Evolutionary conservation across 1,284 basidiomycete genomes (phyloP).

Genomic region (Ustanciosporium gigantosporum): DNA sequence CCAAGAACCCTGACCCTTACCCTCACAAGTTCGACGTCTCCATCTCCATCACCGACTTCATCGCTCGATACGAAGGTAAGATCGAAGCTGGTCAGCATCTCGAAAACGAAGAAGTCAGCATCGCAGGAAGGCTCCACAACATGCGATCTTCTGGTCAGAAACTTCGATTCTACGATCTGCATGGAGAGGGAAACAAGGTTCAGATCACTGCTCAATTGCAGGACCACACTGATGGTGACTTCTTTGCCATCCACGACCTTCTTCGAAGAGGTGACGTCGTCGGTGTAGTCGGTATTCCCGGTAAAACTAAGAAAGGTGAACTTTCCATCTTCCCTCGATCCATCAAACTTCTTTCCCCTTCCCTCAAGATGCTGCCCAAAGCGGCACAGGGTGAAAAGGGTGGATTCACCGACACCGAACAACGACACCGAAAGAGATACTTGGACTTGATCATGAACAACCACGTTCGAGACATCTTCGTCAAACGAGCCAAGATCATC

Average conservation of each 20-base stretch:
- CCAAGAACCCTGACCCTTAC: constrained; percentile 82
- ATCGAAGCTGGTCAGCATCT: constrained; percentile 53
- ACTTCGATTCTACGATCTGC: constrained; percentile 92
- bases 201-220: constrained; percentile 92
- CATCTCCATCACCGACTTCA: constrained; percentile 76
- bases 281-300: constrained; percentile 84
- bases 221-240: constrained; percentile 68
- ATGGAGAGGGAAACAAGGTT: constrained; percentile 87
- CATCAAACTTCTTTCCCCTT: constrained; percentile 89
- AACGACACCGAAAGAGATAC: constrained; percentile 97
- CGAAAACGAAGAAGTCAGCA: constrained; percentile 63
- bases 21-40: constrained; percentile 98
- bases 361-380: constrained; percentile 84
- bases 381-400: constrained; percentile 66
- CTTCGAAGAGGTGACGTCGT: constrained; percentile 96
- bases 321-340: constrained; percentile 82
- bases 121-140: constrained; percentile 90
- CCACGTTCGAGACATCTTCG: constrained; percentile 84
- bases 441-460: constrained; percentile 96
- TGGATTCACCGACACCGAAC: constrained; percentile 78
- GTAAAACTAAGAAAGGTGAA: constrained; percentile 94
- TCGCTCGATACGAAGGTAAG: constrained; percentile 73
- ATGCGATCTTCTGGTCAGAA: constrained; percentile 82
- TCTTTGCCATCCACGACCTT: constrained; percentile 76
- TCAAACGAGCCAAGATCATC: constrained; percentile 70